Evolutionary conservation across 352 stramenopile species (phyloP).

Genomic region (Phytophthora meadii): DNA sequence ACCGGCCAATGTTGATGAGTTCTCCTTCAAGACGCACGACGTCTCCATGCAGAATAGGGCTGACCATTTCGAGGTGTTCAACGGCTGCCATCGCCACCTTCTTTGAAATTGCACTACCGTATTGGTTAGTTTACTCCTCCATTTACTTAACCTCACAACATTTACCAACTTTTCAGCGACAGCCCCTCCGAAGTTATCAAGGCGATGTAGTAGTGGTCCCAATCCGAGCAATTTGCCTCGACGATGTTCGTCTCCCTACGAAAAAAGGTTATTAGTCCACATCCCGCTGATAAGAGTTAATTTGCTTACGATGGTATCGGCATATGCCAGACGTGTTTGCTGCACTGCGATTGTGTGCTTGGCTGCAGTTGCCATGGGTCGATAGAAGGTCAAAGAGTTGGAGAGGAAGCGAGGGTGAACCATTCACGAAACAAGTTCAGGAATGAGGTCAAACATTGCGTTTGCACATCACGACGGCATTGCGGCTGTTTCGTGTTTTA

Average conservation of each 20-base stretch:
- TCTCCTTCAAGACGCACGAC: conserved; percentile 52
- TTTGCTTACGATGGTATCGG: conserved; percentile 63
- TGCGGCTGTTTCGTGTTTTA: conserved; percentile 17
- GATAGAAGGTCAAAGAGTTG: neutral
- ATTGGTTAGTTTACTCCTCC: neutral
- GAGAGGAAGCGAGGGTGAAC: neutral
- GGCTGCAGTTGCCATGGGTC: conserved; percentile 4
- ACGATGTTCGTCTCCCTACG: conserved; percentile 43
- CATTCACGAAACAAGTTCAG: conserved; percentile 23
- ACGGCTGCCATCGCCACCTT: conserved; percentile 45
- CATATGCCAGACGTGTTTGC: conserved; percentile 58
- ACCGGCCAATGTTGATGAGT: conserved; percentile 47
- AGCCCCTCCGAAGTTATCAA: conserved; percentile 33
- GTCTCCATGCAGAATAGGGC: conserved; percentile 52
- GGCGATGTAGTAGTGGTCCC: conserved; percentile 49
- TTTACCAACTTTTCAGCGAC: conserved; percentile 27
- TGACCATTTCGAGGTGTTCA: conserved; percentile 48
- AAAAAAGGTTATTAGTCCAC: neutral
- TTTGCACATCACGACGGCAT: conserved; percentile 20
- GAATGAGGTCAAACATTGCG: conserved; percentile 18
- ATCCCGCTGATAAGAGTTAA: too few relatives aligned
- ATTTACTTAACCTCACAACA: conserved; percentile 31
- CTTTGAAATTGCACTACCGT: conserved; percentile 4
- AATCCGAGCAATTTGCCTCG: conserved; percentile 39
- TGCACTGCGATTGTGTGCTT: conserved; percentile 19